Evolutionary conservation across 306 rosid genomes (phyloP).

Genomic region (Cyclanthera cordifolia): DNA sequence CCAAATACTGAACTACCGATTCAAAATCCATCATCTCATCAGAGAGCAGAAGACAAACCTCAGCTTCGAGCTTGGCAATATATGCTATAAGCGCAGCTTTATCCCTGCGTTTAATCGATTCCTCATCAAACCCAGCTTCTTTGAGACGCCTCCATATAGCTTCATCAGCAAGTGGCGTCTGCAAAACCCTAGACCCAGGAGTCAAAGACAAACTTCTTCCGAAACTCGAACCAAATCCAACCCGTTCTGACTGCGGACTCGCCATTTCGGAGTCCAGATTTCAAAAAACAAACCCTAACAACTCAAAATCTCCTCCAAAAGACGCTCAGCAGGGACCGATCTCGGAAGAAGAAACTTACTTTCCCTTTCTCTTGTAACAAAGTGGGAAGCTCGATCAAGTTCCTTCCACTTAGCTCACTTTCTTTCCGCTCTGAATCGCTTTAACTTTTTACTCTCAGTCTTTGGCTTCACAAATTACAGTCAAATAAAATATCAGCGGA

Average conservation of each 20-base stretch:
- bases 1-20: neutral
- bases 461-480: neutral
- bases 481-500: neutral
- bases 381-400: slow-evolving; percentile 6
- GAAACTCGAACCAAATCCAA: slow-evolving; percentile 22
- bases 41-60: slow-evolving; percentile 34
- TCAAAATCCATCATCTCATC: neutral
- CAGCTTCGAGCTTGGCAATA: slow-evolving; percentile 85
- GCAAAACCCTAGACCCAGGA: slow-evolving; percentile 79
- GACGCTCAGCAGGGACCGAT: too few species aligned
- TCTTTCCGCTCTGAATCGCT: neutral
- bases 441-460: neutral
- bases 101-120: slow-evolving; percentile 60
- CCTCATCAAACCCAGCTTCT: slow-evolving; percentile 83
- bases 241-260: slow-evolving; percentile 36
- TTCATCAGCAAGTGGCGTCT: slow-evolving; percentile 59
- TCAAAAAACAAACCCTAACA: neutral
- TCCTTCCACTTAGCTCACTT: neutral
- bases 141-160: slow-evolving; percentile 75
- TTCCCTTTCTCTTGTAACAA: neutral
- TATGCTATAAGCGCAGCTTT: slow-evolving; percentile 85
- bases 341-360: neutral
- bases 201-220: slow-evolving; percentile 47
- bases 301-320: neutral
- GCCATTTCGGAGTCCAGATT: slow-evolving; percentile 36